phyloP scores from a whole-genome alignment of 495 filamentous ascomycete species.

The Mytilinidion resinicola region DNA sequence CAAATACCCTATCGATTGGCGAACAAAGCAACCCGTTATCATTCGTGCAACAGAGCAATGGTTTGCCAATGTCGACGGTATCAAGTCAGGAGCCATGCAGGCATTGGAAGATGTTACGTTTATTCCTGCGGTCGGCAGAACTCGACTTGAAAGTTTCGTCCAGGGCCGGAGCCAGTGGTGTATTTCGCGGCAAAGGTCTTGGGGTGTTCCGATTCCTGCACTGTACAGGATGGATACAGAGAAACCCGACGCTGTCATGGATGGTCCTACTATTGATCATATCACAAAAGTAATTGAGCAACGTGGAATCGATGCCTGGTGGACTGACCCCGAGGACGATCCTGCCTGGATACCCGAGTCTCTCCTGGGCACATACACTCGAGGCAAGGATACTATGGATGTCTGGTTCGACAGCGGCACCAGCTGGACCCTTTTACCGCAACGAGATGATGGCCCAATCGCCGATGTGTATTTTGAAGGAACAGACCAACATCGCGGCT shows the following conservation, averaged over 20 bases:
- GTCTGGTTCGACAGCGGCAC: slow-evolving; percentile 99
- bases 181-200: slow-evolving; percentile 93
- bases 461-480: slow-evolving; percentile 93
- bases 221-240: slow-evolving; percentile 62
- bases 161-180: slow-evolving; percentile 92
- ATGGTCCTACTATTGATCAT: slow-evolving; percentile 71
- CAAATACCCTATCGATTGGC: slow-evolving; percentile 97
- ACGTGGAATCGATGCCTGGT: slow-evolving; percentile 86
- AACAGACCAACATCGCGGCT: slow-evolving; percentile 90
- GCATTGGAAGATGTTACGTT: slow-evolving; percentile 69
- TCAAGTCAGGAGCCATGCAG: slow-evolving; percentile 63
- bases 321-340: slow-evolving; percentile 71
- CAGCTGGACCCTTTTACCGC: slow-evolving; percentile 66
- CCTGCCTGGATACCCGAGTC: slow-evolving; percentile 62
- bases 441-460: slow-evolving; percentile 42
- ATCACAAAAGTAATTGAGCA: slow-evolving; percentile 72
- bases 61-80: slow-evolving; percentile 85
- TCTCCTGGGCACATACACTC: slow-evolving; percentile 50
- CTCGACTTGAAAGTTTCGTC: slow-evolving; percentile 74
- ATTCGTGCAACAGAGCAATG: slow-evolving; percentile 91
- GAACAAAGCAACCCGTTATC: slow-evolving; percentile 87
- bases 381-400: slow-evolving; percentile 97
- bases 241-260: slow-evolving; percentile 59
- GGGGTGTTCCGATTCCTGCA: slow-evolving; percentile 93
- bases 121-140: slow-evolving; percentile 63